Percentiles rank a stretch among this genome's conserved stretches.
Conservation (phyloP, 2,329 filamentous ascomycete species). For the Monilinia aucupariae region DNA sequence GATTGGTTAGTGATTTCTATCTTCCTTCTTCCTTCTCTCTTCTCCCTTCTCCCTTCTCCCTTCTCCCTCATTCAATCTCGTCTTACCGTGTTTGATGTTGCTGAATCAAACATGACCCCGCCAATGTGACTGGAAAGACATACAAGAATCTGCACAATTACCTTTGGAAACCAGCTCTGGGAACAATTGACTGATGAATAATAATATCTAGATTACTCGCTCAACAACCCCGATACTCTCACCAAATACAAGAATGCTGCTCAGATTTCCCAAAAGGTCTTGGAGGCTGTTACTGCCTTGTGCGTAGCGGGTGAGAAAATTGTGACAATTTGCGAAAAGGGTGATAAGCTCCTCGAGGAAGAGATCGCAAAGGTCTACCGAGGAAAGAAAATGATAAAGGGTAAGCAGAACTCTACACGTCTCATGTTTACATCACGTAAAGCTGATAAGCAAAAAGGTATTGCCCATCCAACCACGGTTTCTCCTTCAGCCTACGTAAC, state of each 20-base stretch:
- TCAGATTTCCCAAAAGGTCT: slow-evolving; percentile 90
- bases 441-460: slow-evolving; percentile 50
- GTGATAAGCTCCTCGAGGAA: slow-evolving; percentile 89
- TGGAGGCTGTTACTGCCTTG: slow-evolving; percentile 72
- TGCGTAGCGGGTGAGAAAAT: slow-evolving; percentile 86
- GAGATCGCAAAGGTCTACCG: slow-evolving; percentile 95
- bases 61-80: slow-evolving; percentile 16
- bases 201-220: slow-evolving; percentile 63
- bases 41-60: no score
- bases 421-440: slow-evolving; percentile 29
- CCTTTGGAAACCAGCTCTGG: neutral
- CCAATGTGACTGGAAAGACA: slow-evolving; percentile 24
- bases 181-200: neutral
- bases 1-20: slow-evolving; percentile 37
- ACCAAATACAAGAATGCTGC: slow-evolving; percentile 99
- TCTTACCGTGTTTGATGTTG: slow-evolving; percentile 22
- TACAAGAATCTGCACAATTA: slow-evolving; percentile 10
- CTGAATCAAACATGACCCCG: slow-evolving; percentile 31
- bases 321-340: slow-evolving; percentile 88
- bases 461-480: slow-evolving; percentile 90
- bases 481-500: slow-evolving; percentile 93
- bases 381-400: slow-evolving; percentile 95
- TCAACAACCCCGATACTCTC: slow-evolving; percentile 88
- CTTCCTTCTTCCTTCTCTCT: no score
- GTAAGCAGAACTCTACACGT: slow-evolving; percentile 39